Evolutionary conservation across 75 land plant genomes (phyloP), one percentile per base, ranked within the genome.

Genomic region (Picea sitchensis): DNA sequence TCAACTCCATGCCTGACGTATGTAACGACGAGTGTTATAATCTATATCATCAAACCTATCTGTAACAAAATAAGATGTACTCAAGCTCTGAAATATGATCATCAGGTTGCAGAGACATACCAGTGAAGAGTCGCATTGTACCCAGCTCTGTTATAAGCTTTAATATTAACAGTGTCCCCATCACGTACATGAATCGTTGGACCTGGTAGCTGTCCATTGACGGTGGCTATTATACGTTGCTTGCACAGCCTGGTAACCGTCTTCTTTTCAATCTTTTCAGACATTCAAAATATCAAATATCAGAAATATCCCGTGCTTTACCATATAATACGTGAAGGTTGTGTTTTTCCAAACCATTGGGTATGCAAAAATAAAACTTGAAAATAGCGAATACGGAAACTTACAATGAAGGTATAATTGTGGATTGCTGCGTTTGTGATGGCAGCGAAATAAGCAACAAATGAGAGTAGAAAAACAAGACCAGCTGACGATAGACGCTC

Each of bases 191-290:
- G 44, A 8, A 81, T 59, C 5, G 64, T 77, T 44, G 82, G 82
- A 8, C 82, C 82, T 34, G 81, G 82, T 15, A 75, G 30, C 36
- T 75, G 34, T 51, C 82, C 80, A 21, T 81, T 81, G 47, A 81
- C 82, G 31, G 80, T 60, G 23, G 32, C 20, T 2, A 32, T 73
- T 3, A 12, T 73, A 36, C 14, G 18, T 17, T 2, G 32, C 11
- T 41, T 26, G 51, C 51, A 73, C 5, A 14, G 75, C 51, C 51
- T 73, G 32, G 51, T 73, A 41, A 36, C 20, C 3, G 75, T 30
- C 20, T 30, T 73, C 51, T 15, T 20, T 38, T 20, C 7, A 18
- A 73, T 9, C 75, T 41, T 41, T 1, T 1, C 14, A 63, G 12
- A 0, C 44, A 63, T 0, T 30, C 65, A 63, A 62, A 21, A 8